These are phyloP conservation scores for Dissoconium aciculare DNA, from an alignment of 2,329 filamentous ascomycete species.

Conservation along the genomic window DNA sequence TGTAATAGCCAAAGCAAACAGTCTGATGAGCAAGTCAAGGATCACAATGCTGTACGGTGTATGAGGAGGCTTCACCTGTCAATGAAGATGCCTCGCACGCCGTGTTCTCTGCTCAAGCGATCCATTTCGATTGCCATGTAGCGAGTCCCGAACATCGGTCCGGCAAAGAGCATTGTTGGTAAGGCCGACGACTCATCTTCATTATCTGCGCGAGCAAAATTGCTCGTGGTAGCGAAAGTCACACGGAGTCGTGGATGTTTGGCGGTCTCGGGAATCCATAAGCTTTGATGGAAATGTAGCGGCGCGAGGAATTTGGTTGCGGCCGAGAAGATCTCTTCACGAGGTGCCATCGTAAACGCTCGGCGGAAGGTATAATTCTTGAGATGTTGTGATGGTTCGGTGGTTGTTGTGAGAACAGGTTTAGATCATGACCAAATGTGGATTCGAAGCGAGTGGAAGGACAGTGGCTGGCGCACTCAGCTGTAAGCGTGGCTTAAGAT, in stretches of 20 bases:
- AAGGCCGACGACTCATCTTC: constrained; percentile 7
- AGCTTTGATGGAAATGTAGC: constrained; percentile 14
- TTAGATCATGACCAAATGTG: too few species aligned
- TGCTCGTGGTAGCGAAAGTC: constrained; percentile 21
- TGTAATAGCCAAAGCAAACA: constrained; percentile 13
- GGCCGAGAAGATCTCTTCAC: too few species aligned
- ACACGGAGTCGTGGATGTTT: constrained; percentile 15
- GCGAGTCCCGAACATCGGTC: constrained; percentile 27
- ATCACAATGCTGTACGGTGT: too few species aligned
- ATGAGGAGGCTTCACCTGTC: too few species aligned
- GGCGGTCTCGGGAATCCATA: constrained; percentile 16
- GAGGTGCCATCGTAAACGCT: too few species aligned
- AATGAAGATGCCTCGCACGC: constrained; percentile 26
- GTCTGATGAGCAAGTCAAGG: too few species aligned
- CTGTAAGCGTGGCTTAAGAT: too few species aligned
- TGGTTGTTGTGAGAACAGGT: too few species aligned
- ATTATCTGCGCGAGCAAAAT: constrained; percentile 16
- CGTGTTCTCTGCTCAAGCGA: constrained; percentile 18
- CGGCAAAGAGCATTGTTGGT: constrained; percentile 25
- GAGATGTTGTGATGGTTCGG: too few species aligned
- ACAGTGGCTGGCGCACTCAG: too few species aligned
- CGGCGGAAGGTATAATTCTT: too few species aligned
- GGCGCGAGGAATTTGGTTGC: constrained; percentile 10
- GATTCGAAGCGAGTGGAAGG: too few species aligned
- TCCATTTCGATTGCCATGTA: constrained; percentile 20